phyloP scores from a whole-genome alignment of 176 grass and related monocot genomes.

The Tillandsia fasciculata region DNA sequence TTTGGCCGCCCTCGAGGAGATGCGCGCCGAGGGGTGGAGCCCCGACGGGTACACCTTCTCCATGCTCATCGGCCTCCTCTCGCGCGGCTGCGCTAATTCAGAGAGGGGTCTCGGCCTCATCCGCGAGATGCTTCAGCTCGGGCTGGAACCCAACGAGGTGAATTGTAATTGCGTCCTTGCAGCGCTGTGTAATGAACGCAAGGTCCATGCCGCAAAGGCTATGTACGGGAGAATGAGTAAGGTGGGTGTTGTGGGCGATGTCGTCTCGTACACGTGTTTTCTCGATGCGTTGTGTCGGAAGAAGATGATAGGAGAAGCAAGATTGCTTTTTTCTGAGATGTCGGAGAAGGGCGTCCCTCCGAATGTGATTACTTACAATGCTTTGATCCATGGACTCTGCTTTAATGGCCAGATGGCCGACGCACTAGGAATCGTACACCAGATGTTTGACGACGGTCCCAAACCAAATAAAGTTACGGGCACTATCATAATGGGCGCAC shows the following conservation, averaged over 20 bases:
- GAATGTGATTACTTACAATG: slow-evolving; percentile 10
- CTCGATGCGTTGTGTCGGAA: slow-evolving; percentile 5
- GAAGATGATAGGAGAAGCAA: slow-evolving; percentile 1
- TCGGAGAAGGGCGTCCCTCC: slow-evolving; percentile 3
- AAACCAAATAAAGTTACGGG: not conserved
- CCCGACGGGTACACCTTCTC: slow-evolving; percentile 7
- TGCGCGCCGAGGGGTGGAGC: not conserved
- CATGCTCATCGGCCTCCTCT: slow-evolving; percentile 5
- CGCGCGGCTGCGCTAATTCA: slow-evolving; percentile 4
- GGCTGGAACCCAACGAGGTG: slow-evolving; percentile 6
- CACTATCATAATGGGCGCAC: not conserved
- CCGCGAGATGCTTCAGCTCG: slow-evolving; percentile 5
- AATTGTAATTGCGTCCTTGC: slow-evolving; percentile 5
- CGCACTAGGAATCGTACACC: not conserved
- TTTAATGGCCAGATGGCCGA: not conserved
- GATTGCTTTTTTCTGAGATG: slow-evolving; percentile 14
- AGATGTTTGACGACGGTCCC: not conserved
- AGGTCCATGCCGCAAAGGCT: not conserved
- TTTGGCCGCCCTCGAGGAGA: not conserved
- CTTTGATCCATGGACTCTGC: slow-evolving; percentile 5
- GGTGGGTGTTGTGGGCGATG: slow-evolving; percentile 4
- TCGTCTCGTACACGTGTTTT: slow-evolving; percentile 10
- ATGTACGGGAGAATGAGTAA: slow-evolving; percentile 13
- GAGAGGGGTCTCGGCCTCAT: slow-evolving; percentile 1
- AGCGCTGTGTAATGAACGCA: not conserved